phyloP scores from a whole-genome alignment of 1,284 basidiomycete genomes.

The Ceraceosorus guamensis region DNA sequence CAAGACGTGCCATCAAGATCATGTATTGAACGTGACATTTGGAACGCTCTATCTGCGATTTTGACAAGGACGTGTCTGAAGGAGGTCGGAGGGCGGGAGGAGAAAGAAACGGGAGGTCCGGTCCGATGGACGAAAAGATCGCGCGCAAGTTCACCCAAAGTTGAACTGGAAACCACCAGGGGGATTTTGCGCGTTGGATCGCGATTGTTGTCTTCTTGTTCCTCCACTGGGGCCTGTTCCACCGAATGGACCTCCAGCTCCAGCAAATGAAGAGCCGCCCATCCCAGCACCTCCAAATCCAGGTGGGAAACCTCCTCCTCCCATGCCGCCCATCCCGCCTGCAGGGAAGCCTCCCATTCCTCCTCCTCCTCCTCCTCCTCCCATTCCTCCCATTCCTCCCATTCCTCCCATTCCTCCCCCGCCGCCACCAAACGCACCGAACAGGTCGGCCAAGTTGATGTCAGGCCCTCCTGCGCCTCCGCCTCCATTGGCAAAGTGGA shows the following conservation, averaged over 20 bases:
- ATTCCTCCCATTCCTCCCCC: conserved; percentile 22
- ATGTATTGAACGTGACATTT: too few relatives aligned
- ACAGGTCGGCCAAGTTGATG: conserved; percentile 44
- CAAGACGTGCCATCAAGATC: too few relatives aligned
- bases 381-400: conserved; percentile 26
- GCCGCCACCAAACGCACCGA: conserved; percentile 28
- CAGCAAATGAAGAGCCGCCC: conserved; percentile 2
- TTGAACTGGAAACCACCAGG: conserved; percentile 2
- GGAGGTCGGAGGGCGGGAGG: too few relatives aligned
- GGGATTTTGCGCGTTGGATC: neutral
- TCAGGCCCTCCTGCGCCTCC: conserved; percentile 30
- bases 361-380: conserved; percentile 19
- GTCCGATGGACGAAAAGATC: too few relatives aligned
- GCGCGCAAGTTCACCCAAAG: neutral
- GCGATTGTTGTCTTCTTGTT: neutral
- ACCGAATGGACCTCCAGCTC: conserved; percentile 3
- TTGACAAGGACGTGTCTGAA: too few relatives aligned
- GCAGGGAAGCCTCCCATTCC: conserved; percentile 27
- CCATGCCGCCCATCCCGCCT: conserved; percentile 12
- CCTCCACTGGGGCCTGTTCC: conserved; percentile 1
- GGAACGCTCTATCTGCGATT: too few relatives aligned
- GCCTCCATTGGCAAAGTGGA: too few relatives aligned
- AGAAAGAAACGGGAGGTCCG: too few relatives aligned
- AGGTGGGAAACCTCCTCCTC: neutral
- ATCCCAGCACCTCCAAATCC: conserved; percentile 2